Percentiles rank a stretch among this genome's conserved stretches.
These are phyloP conservation scores for Luzula sylvatica DNA, from an alignment of 176 grass and related monocot genomes.

Conservation along the genomic window DNA sequence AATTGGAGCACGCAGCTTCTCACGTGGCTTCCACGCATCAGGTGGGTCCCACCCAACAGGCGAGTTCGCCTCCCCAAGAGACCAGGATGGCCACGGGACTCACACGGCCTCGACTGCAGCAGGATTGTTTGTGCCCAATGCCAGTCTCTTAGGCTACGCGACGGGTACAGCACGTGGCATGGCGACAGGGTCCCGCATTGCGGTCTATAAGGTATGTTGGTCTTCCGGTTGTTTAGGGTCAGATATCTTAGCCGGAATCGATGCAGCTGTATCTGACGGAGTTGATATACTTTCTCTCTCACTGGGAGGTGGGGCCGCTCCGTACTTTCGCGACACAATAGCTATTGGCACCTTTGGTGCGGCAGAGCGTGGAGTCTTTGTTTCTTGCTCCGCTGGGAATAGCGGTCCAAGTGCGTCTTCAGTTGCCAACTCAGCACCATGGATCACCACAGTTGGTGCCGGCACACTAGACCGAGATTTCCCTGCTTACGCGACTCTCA, in stretches of 20 bases:
- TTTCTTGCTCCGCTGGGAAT: slow-evolving; percentile 91
- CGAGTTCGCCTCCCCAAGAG: slow-evolving; percentile 49
- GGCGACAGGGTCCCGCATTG: slow-evolving; percentile 64
- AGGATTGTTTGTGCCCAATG: slow-evolving; percentile 53
- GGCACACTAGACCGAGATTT: slow-evolving; percentile 88
- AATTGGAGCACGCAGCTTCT: slow-evolving; percentile 79
- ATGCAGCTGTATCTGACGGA: slow-evolving; percentile 59
- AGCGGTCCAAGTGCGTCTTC: slow-evolving; percentile 50
- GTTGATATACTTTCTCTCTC: slow-evolving; percentile 85
- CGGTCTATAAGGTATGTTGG: slow-evolving; percentile 96
- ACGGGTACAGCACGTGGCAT: slow-evolving; percentile 80
- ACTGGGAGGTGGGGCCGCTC: slow-evolving; percentile 68
- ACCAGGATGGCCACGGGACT: slow-evolving; percentile 85
- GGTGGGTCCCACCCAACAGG: slow-evolving; percentile 9
- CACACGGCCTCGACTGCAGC: slow-evolving; percentile 82
- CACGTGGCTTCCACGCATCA: slow-evolving; percentile 52
- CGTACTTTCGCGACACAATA: slow-evolving; percentile 81
- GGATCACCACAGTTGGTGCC: slow-evolving; percentile 76
- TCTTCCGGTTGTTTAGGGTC: slow-evolving; percentile 68
- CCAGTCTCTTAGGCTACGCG: slow-evolving; percentile 86
- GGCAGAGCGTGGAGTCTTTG: slow-evolving; percentile 64
- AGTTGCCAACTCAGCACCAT: slow-evolving; percentile 76
- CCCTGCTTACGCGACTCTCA: slow-evolving; percentile 40
- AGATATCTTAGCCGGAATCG: slow-evolving; percentile 86
- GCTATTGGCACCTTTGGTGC: slow-evolving; percentile 75